Percentiles rank a stretch among this genome's conserved stretches.
These are phyloP conservation scores for Xylaria sp. DNA, from an alignment of 2,329 filamentous ascomycete genomes.

Conservation along the genomic window DNA sequence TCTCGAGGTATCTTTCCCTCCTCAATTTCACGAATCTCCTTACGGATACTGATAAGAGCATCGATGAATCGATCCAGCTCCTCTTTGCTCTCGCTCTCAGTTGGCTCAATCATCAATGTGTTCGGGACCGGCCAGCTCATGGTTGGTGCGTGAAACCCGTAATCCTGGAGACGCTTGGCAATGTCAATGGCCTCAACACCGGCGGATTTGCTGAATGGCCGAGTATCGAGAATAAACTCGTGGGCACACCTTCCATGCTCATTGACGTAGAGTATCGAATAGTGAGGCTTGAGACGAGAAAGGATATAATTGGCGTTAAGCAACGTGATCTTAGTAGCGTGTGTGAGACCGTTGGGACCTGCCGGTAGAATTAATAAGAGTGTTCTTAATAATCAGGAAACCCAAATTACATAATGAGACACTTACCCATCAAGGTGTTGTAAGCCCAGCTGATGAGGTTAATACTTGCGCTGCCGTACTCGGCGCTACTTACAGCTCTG, in stretches of 20 bases:
- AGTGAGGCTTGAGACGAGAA: constrained; percentile 84
- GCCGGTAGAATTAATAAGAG: constrained; percentile 32
- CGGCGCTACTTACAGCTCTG: constrained; percentile 79
- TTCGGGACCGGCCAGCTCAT: constrained; percentile 97
- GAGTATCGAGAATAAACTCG: constrained; percentile 94
- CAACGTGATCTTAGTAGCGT: constrained; percentile 91
- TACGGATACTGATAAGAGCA: constrained; percentile 84
- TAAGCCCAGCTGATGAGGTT: constrained; percentile 95
- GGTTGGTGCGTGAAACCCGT: constrained; percentile 95
- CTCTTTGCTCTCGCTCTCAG: constrained; percentile 89
- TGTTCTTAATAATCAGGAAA: background rate
- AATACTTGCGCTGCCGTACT: constrained; percentile 89
- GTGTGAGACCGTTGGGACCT: constrained; percentile 78
- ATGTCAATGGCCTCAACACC: constrained; percentile 94
- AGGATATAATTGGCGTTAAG: constrained; percentile 98
- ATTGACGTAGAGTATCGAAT: constrained; percentile 94
- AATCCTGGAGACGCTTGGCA: constrained; percentile 95
- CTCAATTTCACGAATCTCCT: constrained; percentile 86
- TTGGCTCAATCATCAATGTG: constrained; percentile 98
- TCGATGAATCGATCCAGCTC: constrained; percentile 95
- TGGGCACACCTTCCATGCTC: constrained; percentile 87
- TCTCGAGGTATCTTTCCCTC: constrained; percentile 78
- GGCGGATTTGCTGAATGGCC: constrained; percentile 82
- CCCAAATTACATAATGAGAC: background rate
- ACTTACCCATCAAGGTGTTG: constrained; percentile 88